These are phyloP conservation scores for Coemansia sp. DNA, from an alignment of 192 early-diverging fungal genomes.

Conservation along the genomic window DNA sequence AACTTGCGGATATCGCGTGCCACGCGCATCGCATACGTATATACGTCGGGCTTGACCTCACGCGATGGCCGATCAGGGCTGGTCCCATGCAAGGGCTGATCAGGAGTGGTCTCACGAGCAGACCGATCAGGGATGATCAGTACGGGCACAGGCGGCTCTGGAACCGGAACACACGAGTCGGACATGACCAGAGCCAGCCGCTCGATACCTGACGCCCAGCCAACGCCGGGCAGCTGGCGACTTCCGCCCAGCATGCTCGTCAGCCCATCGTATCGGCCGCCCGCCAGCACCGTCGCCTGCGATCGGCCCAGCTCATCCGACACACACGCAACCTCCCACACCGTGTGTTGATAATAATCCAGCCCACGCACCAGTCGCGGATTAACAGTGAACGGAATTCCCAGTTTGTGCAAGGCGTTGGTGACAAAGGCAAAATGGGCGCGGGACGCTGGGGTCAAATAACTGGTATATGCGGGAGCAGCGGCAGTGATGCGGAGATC, in stretches of 20 bases:
- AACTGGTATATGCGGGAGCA: constrained; percentile 51
- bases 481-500: constrained; percentile 46
- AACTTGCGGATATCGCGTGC: constrained; percentile 12
- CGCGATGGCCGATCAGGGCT: not conserved
- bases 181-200: constrained; percentile 55
- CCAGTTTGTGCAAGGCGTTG: constrained; percentile 38
- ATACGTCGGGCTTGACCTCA: constrained; percentile 15
- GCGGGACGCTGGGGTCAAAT: constrained; percentile 37
- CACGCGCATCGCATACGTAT: constrained; percentile 29
- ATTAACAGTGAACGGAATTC: constrained; percentile 58
- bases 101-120: not conserved
- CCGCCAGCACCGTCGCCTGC: constrained; percentile 67
- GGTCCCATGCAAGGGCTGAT: too few relatives aligned
- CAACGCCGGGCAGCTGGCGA: constrained; percentile 53
- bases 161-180: not conserved
- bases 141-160: constrained; percentile 19
- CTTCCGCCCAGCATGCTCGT: constrained; percentile 58
- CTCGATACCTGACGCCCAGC: constrained; percentile 70
- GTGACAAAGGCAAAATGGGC: constrained; percentile 55
- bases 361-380: constrained; percentile 62
- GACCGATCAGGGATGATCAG: constrained; percentile 29
- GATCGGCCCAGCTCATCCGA: constrained; percentile 51
- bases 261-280: constrained; percentile 66
- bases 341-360: constrained; percentile 71
- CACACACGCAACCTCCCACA: constrained; percentile 60